These are phyloP conservation scores for Diaporthe citriasiana DNA, from an alignment of 2,329 filamentous ascomycete species.

Conservation along the genomic window DNA sequence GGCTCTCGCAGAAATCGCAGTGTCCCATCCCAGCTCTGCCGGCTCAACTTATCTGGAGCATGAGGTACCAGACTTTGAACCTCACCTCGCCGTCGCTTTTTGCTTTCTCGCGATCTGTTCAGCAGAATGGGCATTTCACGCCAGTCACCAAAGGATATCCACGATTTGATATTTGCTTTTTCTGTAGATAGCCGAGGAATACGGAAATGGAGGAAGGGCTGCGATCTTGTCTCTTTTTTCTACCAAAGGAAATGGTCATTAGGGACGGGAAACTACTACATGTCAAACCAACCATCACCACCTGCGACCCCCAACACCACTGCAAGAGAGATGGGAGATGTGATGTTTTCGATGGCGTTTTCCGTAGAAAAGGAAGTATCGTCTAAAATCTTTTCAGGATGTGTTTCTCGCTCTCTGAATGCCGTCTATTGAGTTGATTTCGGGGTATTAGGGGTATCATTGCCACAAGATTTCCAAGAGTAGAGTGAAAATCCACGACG, in stretches of 20 bases:
- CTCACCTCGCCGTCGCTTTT: conserved; percentile 47
- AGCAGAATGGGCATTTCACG: conserved; percentile 43
- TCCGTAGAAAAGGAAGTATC: conserved; percentile 13
- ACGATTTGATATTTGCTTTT: conserved; percentile 44
- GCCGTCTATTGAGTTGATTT: background rate
- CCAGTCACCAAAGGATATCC: conserved; percentile 48
- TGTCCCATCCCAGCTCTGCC: conserved; percentile 4
- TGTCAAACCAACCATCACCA: conserved; percentile 18
- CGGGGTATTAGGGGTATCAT: conserved; percentile 34
- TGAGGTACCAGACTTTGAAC: conserved; percentile 47
- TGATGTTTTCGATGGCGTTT: conserved; percentile 21
- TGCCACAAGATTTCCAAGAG: background rate
- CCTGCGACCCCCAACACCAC: background rate
- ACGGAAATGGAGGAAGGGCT: conserved; percentile 37
- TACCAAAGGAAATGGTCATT: conserved; percentile 12
- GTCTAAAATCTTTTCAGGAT: conserved; percentile 2
- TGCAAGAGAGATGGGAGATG: background rate
- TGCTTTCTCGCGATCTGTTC: conserved; percentile 39
- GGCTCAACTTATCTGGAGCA: conserved; percentile 43
- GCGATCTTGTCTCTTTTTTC: conserved; percentile 32
- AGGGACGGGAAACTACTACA: conserved; percentile 24
- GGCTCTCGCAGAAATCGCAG: conserved; percentile 9
- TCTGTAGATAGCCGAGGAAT: conserved; percentile 47
- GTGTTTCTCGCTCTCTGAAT: background rate
- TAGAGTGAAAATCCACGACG: background rate